A percentile compares a stretch with the other conserved stretches of the same genome.
These are phyloP conservation scores for Ceratobasidium theobromae DNA, from an alignment of 1,284 basidiomycete species.

Conservation along the genomic window DNA sequence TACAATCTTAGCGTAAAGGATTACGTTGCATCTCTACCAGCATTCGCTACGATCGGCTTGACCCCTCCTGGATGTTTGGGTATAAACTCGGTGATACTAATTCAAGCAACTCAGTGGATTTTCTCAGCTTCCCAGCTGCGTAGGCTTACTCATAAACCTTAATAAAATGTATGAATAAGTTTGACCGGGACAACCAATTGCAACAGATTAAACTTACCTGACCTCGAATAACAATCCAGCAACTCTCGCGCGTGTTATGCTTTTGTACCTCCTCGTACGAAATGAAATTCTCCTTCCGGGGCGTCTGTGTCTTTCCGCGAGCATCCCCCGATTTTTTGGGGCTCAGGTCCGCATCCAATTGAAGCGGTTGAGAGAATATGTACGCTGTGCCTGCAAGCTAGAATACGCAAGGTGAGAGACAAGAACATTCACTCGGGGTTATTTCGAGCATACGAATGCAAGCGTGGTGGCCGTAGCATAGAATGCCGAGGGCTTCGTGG, in stretches of 20 bases:
- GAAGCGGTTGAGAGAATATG: slow-evolving; percentile 10
- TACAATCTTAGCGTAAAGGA: not conserved
- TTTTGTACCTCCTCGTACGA: slow-evolving; percentile 35
- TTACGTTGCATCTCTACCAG: slow-evolving; percentile 72
- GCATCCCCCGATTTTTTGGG: slow-evolving; percentile 4
- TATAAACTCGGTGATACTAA: slow-evolving; percentile 54
- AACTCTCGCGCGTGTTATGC: slow-evolving; percentile 34
- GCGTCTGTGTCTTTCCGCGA: slow-evolving; percentile 8
- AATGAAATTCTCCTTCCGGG: slow-evolving; percentile 26
- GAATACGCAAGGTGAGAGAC: not conserved
- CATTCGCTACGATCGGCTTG: slow-evolving; percentile 75
- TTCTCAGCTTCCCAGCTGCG: not conserved
- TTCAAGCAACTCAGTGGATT: not conserved
- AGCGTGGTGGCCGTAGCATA: slow-evolving; percentile 13
- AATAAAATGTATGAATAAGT: not conserved
- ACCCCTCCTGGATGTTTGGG: slow-evolving; percentile 75
- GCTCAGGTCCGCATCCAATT: not conserved
- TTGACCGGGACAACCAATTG: not conserved
- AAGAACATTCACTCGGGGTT: not conserved
- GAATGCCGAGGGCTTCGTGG: not conserved
- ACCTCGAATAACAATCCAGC: slow-evolving; percentile 36
- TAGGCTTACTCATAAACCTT: slow-evolving; percentile 35
- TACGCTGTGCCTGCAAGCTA: slow-evolving; percentile 8
- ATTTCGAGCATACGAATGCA: slow-evolving; percentile 1
- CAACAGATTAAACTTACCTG: slow-evolving; percentile 18